phyloP scores from a whole-genome alignment of 163 green algal species.

The Scenedesmus sp. region DNA sequence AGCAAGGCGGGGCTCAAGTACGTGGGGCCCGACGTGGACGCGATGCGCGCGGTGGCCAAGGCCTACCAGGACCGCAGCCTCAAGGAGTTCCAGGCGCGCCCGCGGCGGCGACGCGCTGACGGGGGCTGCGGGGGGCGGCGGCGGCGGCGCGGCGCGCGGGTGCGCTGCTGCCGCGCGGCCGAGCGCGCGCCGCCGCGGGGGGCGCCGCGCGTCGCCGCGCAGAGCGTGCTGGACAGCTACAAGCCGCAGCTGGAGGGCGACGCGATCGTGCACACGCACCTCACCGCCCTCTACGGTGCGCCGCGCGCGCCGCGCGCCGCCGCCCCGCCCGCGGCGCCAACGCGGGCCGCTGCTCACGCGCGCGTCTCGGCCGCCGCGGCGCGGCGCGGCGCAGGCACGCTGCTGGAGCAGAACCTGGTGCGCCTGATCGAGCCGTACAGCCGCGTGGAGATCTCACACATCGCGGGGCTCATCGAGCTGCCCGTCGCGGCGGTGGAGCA shows the following conservation, averaged over 20 bases:
- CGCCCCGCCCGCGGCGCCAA: no score
- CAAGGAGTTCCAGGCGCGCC: conserved; percentile 80
- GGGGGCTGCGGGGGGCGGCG: not conserved
- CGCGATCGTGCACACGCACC: conserved; percentile 88
- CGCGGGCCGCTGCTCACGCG: no score
- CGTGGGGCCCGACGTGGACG: conserved; percentile 85
- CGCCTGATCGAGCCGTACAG: conserved; percentile 96
- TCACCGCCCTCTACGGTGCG: conserved; percentile 68
- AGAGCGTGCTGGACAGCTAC: conserved; percentile 60
- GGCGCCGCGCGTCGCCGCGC: no score
- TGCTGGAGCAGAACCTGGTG: conserved; percentile 94
- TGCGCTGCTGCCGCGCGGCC: no score
- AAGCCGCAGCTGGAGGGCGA: conserved; percentile 87
- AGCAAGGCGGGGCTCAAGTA: conserved; percentile 96
- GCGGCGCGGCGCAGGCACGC: conserved; percentile 86
- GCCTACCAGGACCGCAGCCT: conserved; percentile 91
- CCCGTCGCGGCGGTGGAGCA: conserved; percentile 82
- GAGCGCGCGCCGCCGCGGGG: no score
- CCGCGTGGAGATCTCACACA: conserved; percentile 92
- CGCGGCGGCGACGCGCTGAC: not conserved
- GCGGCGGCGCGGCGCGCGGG: not conserved
- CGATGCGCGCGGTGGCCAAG: conserved; percentile 89
- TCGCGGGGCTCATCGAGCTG: conserved; percentile 92
- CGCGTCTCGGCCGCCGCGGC: no score
- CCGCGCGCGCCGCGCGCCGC: not conserved